phyloP scores from a whole-genome alignment of 2,329 filamentous ascomycete species.

The Stemphylium beticola region DNA sequence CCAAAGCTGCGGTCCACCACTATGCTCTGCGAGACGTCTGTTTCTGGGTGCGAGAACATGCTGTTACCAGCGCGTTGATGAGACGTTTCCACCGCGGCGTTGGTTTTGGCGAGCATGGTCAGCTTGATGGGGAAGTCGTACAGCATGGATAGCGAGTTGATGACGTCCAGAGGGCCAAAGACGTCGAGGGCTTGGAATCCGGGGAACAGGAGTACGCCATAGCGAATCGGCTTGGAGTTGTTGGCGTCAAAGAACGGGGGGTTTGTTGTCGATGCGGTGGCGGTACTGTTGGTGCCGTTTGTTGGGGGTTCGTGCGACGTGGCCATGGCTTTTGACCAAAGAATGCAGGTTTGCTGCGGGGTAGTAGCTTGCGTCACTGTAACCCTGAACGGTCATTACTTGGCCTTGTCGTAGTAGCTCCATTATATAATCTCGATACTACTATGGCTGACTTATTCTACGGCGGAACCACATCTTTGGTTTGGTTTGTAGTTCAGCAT shows the following conservation, averaged over 20 bases:
- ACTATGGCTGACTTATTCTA: too few relatives aligned
- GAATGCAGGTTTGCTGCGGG: background rate
- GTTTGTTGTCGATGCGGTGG: conserved; percentile 1
- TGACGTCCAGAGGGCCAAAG: conserved; percentile 55
- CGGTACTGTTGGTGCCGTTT: conserved; percentile 3
- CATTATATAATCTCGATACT: too few relatives aligned
- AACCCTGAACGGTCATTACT: background rate
- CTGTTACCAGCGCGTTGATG: conserved; percentile 23
- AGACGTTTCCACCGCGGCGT: conserved; percentile 33
- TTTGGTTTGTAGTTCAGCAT: too few relatives aligned
- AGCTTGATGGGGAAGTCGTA: conserved; percentile 36
- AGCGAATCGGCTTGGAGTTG: conserved; percentile 23
- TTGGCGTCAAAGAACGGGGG: conserved; percentile 17
- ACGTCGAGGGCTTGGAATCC: conserved; percentile 42
- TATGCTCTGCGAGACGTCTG: conserved; percentile 25
- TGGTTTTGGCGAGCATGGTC: conserved; percentile 28
- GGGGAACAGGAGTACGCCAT: conserved; percentile 30
- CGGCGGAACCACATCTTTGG: too few relatives aligned
- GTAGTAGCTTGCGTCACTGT: background rate
- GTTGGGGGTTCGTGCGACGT: background rate
- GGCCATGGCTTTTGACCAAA: conserved; percentile 8
- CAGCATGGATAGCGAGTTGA: conserved; percentile 42
- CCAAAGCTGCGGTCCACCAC: conserved; percentile 24
- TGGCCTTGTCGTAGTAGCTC: too few relatives aligned
- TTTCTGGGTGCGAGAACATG: conserved; percentile 25